phyloP scores from a whole-genome alignment of 306 rosid species.

The cucumber (Cucumis sativus) region Cucumber_9930_V3 NC_026660.2:28350001-28350500 shows the following conservation, averaged over 20 bases:
- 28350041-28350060: slow-evolving; percentile 12
- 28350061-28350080: slow-evolving; percentile 12
- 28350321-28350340: neutral
- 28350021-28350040: slow-evolving; percentile 21
- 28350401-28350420: slow-evolving; percentile 15
- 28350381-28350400: slow-evolving; percentile 23
- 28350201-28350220: slow-evolving; percentile 95
- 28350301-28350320: neutral
- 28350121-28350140: neutral
- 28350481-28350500: neutral
- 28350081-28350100: neutral
- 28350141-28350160: neutral
- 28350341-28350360: neutral
- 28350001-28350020: slow-evolving; percentile 9
- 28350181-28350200: slow-evolving; percentile 78
- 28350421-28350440: neutral
- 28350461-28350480: neutral
- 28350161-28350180: slow-evolving; percentile 70
- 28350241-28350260: slow-evolving; percentile 43
- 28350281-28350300: slow-evolving; percentile 12
- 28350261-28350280: slow-evolving; percentile 23
- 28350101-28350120: neutral
- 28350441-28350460: neutral
- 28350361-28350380: slow-evolving; percentile 16
- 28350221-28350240: slow-evolving; percentile 88